These are phyloP conservation scores for Sporormia fimetaria DNA, from an alignment of 495 filamentous ascomycete species.

Conservation along the genomic window DNA sequence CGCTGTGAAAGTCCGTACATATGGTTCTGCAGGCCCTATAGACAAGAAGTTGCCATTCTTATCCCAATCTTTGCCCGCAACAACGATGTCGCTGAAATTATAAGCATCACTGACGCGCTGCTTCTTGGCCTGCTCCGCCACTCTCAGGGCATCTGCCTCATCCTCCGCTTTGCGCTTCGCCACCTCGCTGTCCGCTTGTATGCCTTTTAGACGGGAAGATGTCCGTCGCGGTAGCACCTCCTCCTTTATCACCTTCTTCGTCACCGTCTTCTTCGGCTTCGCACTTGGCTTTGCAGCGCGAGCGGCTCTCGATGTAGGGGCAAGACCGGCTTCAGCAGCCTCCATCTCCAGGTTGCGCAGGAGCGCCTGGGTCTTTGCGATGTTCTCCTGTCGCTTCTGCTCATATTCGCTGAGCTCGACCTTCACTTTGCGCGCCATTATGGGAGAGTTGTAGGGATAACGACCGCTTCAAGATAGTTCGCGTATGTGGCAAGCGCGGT, in stretches of 20 bases:
- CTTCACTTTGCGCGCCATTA: constrained; percentile 25
- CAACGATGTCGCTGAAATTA: constrained; percentile 63
- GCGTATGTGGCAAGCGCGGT: too few relatives aligned
- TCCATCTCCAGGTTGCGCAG: constrained; percentile 39
- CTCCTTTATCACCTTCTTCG: constrained; percentile 41
- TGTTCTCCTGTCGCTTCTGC: constrained; percentile 56
- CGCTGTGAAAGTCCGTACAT: constrained; percentile 69
- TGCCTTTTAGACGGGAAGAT: constrained; percentile 54
- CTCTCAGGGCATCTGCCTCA: constrained; percentile 48
- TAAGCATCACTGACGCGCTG: constrained; percentile 60
- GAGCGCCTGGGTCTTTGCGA: constrained; percentile 60
- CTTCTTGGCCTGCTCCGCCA: constrained; percentile 57
- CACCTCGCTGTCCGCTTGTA: constrained; percentile 58
- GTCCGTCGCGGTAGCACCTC: constrained; percentile 45
- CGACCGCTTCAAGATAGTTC: too few relatives aligned
- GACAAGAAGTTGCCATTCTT: constrained; percentile 42
- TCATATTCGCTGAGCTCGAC: constrained; percentile 54
- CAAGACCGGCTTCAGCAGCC: constrained; percentile 46
- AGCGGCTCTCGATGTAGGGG: constrained; percentile 31
- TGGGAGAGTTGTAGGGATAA: too few relatives aligned
- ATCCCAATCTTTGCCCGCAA: constrained; percentile 56
- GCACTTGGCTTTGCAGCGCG: constrained; percentile 27
- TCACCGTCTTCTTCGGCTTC: constrained; percentile 40
- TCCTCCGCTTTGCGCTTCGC: constrained; percentile 74
- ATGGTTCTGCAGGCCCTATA: constrained; percentile 56